These are phyloP conservation scores for Papiliotrema terrestris DNA, from an alignment of 1,284 basidiomycete species.

Conservation along the genomic window DNA sequence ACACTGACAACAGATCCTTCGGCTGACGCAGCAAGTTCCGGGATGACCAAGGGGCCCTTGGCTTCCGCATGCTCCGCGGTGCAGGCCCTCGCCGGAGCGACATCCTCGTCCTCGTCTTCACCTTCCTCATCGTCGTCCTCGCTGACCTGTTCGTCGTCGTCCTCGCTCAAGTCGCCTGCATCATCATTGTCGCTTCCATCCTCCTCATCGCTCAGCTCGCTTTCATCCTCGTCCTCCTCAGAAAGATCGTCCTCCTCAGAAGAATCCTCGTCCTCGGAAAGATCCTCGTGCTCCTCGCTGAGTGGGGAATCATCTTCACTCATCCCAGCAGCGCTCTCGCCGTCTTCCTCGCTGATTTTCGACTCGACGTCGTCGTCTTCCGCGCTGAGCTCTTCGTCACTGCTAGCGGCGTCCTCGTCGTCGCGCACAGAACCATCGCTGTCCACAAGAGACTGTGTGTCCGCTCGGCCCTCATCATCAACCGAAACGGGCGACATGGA, in stretches of 20 bases:
- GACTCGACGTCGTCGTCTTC: too few species aligned
- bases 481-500: too few species aligned
- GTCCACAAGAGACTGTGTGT: too few species aligned
- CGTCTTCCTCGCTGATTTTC: background rate
- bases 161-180: background rate
- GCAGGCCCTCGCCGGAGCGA: too few species aligned
- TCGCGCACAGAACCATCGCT: background rate
- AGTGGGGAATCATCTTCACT: background rate
- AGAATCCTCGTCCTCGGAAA: background rate
- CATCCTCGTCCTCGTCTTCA: background rate
- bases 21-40: too few species aligned
- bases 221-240: background rate
- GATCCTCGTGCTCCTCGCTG: background rate
- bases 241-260: background rate
- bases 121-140: background rate
- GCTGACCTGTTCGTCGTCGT: background rate
- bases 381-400: background rate
- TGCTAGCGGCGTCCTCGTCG: background rate
- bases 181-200: background rate
- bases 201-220: background rate
- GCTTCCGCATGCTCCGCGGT: too few species aligned
- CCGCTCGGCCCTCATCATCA: too few species aligned
- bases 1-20: too few species aligned
- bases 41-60: too few species aligned
- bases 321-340: background rate